Evolutionary conservation across 2,329 filamentous ascomycete species (phyloP), one percentile per base, ranked within the genome.

Genomic region (Aspergillus caelatus): DNA sequence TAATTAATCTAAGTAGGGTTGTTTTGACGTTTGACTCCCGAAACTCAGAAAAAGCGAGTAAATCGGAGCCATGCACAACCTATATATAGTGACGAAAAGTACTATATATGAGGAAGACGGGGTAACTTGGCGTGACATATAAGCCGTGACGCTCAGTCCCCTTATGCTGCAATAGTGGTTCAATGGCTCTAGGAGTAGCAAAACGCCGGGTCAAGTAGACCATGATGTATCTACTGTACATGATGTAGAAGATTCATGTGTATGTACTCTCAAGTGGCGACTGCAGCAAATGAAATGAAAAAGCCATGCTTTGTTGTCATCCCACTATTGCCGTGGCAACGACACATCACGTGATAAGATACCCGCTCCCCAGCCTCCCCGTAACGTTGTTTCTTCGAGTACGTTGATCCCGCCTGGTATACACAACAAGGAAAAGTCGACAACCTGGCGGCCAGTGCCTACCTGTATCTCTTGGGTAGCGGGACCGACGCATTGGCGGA

Each of bases 341-440:
- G 10, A 1, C 7, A 0, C 1, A 16, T 19, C 65, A 67, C 64
- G 64, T 67, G 65, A 67, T 41, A 11, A 2, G 6, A 12, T 7
- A 7, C 14, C 43, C 57, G 46, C 32, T 58, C 41, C 61, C 68
- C 66, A 68, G 66, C 66, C 68, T 64, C 68, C 43, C 60, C 65
- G 61, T 52, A 63, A 65, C 63, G 58, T 62, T 65, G 62, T 62
- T 62, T 61, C 60, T 58, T 58, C 34, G n/a, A 39, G 61, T 53
- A 57, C 56, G 57, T 55, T 61, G 58, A 41, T 41, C 19, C 55
- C 55, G 39, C 56, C 50, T 53, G 54, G 43, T 58, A 61, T 57
- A 56, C 45, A 58, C 63, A 61, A 65, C 64, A 61, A 59, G 54
- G 56, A 62, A 55, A 66, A 60, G 36, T 57, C 55, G 36, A 57